Conservation (phyloP, 139 green algal genomes). For the Haematococcus lacustris region DNA sequence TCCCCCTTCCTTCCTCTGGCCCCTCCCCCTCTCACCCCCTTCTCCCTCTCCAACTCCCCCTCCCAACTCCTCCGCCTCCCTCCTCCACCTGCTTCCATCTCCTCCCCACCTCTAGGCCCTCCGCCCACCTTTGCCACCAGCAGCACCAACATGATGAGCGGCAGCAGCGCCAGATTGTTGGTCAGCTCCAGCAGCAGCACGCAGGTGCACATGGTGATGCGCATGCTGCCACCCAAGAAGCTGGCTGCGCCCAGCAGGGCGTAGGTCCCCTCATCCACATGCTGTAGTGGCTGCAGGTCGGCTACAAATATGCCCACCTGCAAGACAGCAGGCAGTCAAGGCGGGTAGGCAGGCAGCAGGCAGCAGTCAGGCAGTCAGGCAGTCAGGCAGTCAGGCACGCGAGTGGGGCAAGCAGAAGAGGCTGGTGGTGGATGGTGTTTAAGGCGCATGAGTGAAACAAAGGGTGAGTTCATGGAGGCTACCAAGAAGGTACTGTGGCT, state of each 20-base stretch:
- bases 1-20: too few relatives aligned
- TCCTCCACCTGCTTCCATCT: neutral
- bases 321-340: conserved; percentile 7
- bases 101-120: neutral
- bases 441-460: too few relatives aligned
- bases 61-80: neutral
- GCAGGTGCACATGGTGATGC: conserved; percentile 32
- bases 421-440: too few relatives aligned
- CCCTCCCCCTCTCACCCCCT: neutral
- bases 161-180: conserved; percentile 73
- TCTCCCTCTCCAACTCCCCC: neutral
- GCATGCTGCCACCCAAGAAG: conserved; percentile 31
- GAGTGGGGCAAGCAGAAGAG: too few relatives aligned
- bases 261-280: conserved; percentile 44
- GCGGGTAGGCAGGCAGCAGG: too few relatives aligned
- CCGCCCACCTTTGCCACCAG: conserved; percentile 62
- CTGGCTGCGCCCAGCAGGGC: conserved; percentile 32
- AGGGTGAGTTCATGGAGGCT: too few relatives aligned
- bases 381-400: too few relatives aligned
- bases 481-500: too few relatives aligned
- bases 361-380: too few relatives aligned
- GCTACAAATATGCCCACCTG: conserved; percentile 56
- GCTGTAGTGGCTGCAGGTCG: conserved; percentile 37
- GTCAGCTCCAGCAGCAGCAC: conserved; percentile 85
- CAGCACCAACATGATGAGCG: conserved; percentile 78